These are phyloP conservation scores for Phytophthora lateralis DNA, from an alignment of 352 stramenopile genomes.

Conservation along the genomic window DNA sequence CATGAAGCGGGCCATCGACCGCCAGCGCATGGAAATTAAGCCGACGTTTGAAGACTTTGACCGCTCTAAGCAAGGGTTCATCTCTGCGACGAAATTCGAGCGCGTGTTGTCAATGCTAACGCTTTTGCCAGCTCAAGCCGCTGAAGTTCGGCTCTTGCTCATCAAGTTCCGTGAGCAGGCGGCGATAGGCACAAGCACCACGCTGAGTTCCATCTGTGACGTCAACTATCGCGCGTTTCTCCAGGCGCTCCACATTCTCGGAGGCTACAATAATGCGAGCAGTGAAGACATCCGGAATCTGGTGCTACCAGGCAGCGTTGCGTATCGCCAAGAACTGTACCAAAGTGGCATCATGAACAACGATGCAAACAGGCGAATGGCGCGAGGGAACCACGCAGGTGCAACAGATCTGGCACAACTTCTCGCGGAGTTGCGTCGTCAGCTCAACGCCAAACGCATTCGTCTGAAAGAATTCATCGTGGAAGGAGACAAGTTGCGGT, in stretches of 20 bases:
- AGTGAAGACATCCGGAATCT: constrained; percentile 29
- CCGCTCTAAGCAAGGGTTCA: constrained; percentile 75
- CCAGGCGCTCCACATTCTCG: constrained; percentile 61
- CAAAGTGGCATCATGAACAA: constrained; percentile 33
- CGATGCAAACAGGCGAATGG: constrained; percentile 38
- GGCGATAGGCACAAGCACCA: constrained; percentile 41
- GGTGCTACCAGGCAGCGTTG: constrained; percentile 56
- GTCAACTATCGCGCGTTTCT: constrained; percentile 88
- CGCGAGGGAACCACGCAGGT: constrained; percentile 31
- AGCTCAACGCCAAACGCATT: constrained; percentile 68
- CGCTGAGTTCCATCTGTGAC: constrained; percentile 76
- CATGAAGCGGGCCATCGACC: constrained; percentile 68
- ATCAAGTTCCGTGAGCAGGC: constrained; percentile 83
- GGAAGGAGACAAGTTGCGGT: constrained; percentile 81
- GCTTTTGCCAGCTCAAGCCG: constrained; percentile 54
- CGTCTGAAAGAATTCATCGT: constrained; percentile 85
- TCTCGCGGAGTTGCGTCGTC: constrained; percentile 62
- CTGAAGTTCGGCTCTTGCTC: constrained; percentile 53
- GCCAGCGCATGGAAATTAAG: constrained; percentile 80
- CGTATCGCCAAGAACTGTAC: constrained; percentile 68
- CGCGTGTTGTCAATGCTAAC: constrained; percentile 81
- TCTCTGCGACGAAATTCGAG: constrained; percentile 81
- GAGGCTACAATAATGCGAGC: constrained; percentile 15
- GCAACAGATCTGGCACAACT: constrained; percentile 48
- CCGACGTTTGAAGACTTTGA: constrained; percentile 87